Base-by-base conservation (phyloP, 495 filamentous ascomycete species). In the Hypomontagnella submonticulosa region DNA sequence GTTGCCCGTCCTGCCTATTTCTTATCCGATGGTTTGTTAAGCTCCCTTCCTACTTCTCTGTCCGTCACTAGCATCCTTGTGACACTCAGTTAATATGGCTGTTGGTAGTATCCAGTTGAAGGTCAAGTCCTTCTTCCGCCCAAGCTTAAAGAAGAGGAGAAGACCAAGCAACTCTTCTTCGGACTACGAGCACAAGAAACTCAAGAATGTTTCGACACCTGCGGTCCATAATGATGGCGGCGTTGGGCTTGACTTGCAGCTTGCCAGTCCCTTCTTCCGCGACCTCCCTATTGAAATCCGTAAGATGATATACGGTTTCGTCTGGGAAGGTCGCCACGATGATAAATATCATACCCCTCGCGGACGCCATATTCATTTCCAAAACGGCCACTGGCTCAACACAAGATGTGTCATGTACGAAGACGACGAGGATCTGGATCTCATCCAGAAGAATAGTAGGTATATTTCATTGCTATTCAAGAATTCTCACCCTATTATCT, bases 321-420 rank as follows among this genome's bases (percentile, higher is more conserved):
- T 69, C 13, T 74, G 71, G 71, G 8, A 19, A 8, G 66, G 61
- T 1, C 43, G 44, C 13, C 61, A 67, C 34, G 71, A 72, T 36
- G 46, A 72, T 60, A 65, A 63, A 40, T 74, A 74, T 38, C 69
- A 74, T 23, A 38, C 56, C 4, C 16, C 34, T 9, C 50, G 58
- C 20, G 69, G 71, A 8, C 60, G 71, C 7, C 71, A 74, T 55
- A 37, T 74, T 12, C 66, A 74, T 49, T 74, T 74, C 34, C 59
- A 68, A 42, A 20, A 72, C 19, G 71, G 71, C 20, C 71, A 65
- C 40, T 74, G 71, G 71, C 43, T 48, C 1, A 68, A 70, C 27
- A 72, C 70, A 16, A 51, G 69, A 48, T 74, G 71, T n/a, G 71
- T 74, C 13, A 74, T 74, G 71, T 70, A 62, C 30, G 41, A 70